Conservation (phyloP, 2,329 filamentous ascomycete genomes). For the Clonostachys sp. region DNA sequence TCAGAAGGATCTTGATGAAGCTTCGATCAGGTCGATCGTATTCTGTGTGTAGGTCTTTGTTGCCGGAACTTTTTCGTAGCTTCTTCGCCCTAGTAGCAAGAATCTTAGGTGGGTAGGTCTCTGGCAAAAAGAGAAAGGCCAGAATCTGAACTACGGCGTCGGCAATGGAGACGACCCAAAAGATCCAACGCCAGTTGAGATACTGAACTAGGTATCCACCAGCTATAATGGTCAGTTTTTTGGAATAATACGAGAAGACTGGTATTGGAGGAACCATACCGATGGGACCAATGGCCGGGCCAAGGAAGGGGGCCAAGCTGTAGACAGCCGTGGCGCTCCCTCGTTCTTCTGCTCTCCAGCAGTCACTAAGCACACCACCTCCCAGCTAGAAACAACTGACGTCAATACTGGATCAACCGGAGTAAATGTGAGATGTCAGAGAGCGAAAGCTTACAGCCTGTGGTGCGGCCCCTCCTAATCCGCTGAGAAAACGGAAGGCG, state of each 20-base stretch:
- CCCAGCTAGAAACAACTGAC: conserved; percentile 22
- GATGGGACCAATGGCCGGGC: conserved; percentile 34
- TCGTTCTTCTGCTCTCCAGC: conserved; percentile 35
- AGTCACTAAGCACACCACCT: conserved; percentile 40
- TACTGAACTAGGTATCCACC: conserved; percentile 31
- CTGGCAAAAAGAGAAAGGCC: conserved; percentile 28
- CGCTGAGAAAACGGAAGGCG: conserved; percentile 43
- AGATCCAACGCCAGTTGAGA: conserved; percentile 37
- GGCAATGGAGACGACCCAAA: conserved; percentile 33
- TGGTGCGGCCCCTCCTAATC: conserved; percentile 37
- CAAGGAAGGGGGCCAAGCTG: conserved; percentile 35
- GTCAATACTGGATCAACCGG: not conserved
- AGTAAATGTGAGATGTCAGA: not conserved
- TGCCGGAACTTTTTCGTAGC: conserved; percentile 19
- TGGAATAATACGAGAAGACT: not conserved
- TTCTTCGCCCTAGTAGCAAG: conserved; percentile 16
- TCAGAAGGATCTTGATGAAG: conserved; percentile 12
- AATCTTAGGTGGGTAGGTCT: conserved; percentile 30
- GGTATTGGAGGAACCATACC: conserved; percentile 6
- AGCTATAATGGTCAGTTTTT: conserved; percentile 7
- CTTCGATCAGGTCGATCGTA: conserved; percentile 16
- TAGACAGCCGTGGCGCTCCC: conserved; percentile 22
- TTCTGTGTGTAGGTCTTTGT: conserved; percentile 16
- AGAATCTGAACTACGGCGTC: conserved; percentile 24
- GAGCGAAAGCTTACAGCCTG: conserved; percentile 26